These are phyloP conservation scores for Mucuna pruriens DNA, from an alignment of 306 rosid genomes.

Conservation along the genomic window DNA sequence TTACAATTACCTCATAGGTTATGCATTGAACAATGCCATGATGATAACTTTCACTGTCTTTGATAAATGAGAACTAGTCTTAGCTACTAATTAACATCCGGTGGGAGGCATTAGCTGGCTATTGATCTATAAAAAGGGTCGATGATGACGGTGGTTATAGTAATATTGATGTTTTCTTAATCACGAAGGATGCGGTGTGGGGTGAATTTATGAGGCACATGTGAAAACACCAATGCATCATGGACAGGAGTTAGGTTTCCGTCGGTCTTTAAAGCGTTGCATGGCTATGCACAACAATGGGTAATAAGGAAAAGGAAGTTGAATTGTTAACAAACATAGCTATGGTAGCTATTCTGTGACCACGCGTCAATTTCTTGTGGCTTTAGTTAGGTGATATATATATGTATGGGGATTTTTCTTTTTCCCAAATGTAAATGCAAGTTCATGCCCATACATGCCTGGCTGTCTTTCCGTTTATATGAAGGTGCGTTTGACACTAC, in stretches of 20 bases:
- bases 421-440: conserved; percentile 25
- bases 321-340: conserved; percentile 20
- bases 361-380: conserved; percentile 34
- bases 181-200: neutral
- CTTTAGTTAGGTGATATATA: conserved; percentile 23
- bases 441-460: conserved; percentile 22
- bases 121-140: neutral
- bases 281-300: neutral
- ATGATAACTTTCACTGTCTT: neutral
- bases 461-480: conserved; percentile 43
- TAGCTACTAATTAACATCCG: neutral
- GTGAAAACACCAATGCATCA: neutral
- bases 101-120: no score
- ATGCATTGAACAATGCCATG: neutral
- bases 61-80: neutral
- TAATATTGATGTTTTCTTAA: neutral
- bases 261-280: neutral
- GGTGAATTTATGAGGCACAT: conserved; percentile 9
- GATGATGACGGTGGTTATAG: neutral
- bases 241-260: conserved; percentile 21
- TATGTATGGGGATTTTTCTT: conserved; percentile 8
- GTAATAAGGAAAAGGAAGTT: neutral
- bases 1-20: neutral
- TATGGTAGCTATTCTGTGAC: neutral
- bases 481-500: conserved; percentile 27